These are phyloP conservation scores for Kitagawia praeruptora DNA, from an alignment of 129 eudicot genomes.

Conservation along the genomic window DNA sequence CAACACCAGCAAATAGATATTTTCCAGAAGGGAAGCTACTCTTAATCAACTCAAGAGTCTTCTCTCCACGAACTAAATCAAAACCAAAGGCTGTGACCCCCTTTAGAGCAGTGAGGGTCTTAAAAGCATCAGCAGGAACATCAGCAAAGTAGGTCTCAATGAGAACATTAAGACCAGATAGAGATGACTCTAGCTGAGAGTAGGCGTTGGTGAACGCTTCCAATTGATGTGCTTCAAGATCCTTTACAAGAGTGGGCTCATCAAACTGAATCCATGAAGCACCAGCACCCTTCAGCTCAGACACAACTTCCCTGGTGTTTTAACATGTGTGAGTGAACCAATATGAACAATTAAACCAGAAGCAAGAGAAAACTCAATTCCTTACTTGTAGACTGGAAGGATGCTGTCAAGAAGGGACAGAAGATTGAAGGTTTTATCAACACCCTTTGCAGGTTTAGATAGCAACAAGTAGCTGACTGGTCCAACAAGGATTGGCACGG, in stretches of 20 bases:
- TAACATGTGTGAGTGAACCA: not conserved
- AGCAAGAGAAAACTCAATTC: not conserved
- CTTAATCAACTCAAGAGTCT: conserved; percentile 60
- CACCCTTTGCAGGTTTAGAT: conserved; percentile 97
- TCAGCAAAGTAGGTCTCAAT: conserved; percentile 89
- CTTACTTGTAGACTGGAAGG: conserved; percentile 87
- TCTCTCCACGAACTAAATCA: conserved; percentile 77
- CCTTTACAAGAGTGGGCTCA: conserved; percentile 82
- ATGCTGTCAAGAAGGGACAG: conserved; percentile 87
- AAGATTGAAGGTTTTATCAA: conserved; percentile 74
- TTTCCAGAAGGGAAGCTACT: conserved; percentile 53
- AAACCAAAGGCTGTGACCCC: conserved; percentile 71
- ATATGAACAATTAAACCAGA: not conserved
- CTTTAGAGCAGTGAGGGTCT: conserved; percentile 56
- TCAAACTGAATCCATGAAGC: conserved; percentile 92
- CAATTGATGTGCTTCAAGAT: conserved; percentile 69
- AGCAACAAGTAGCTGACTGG: conserved; percentile 89
- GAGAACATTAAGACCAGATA: conserved; percentile 69
- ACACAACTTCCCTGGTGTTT: conserved; percentile 63
- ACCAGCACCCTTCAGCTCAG: conserved; percentile 90
- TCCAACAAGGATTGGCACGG: conserved; percentile 96
- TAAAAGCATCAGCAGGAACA: conserved; percentile 63
- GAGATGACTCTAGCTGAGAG: conserved; percentile 49
- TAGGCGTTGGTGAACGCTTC: conserved; percentile 76
- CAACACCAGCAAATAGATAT: conserved; percentile 79